A percentile compares a stretch with the other conserved stretches of the same genome.
These are phyloP conservation scores for Wickerhamia fluorescens DNA, from an alignment of 805 yeast genomes.

Conservation along the genomic window DNA sequence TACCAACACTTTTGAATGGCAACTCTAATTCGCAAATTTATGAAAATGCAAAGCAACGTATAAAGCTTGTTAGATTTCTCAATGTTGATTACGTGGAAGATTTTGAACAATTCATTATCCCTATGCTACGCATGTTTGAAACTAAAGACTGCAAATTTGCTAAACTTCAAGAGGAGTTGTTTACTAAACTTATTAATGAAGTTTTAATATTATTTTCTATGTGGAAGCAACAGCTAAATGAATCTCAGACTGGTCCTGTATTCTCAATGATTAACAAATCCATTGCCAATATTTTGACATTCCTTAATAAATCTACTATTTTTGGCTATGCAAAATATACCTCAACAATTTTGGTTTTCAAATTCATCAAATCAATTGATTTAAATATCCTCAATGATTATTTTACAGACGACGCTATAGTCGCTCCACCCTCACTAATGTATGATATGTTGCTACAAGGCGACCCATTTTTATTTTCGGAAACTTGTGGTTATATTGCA, in stretches of 20 bases:
- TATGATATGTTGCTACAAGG: slow-evolving; percentile 33
- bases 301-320: no score
- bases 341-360: slow-evolving; percentile 7
- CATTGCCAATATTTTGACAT: no score
- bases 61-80: slow-evolving; percentile 3
- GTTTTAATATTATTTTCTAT: slow-evolving; percentile 2
- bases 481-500: slow-evolving; percentile 40
- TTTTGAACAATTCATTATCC: slow-evolving; percentile 3
- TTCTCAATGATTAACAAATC: slow-evolving; percentile 4
- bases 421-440: slow-evolving; percentile 33
- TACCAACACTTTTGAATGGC: slow-evolving; percentile 1
- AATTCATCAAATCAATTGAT: slow-evolving; percentile 9
- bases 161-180: background rate
- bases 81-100: no score
- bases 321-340: no score
- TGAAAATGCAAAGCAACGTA: no score
- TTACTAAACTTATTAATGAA: slow-evolving; percentile 3
- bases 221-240: no score
- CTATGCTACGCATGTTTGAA: slow-evolving; percentile 1
- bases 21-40: background rate
- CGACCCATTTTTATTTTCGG: slow-evolving; percentile 41
- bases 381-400: slow-evolving; percentile 4
- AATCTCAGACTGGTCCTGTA: no score
- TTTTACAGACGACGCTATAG: slow-evolving; percentile 13
- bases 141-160: no score